Base-by-base conservation (phyloP, 2,329 filamentous ascomycete genomes). In the Cordyceps javanica region DNA sequence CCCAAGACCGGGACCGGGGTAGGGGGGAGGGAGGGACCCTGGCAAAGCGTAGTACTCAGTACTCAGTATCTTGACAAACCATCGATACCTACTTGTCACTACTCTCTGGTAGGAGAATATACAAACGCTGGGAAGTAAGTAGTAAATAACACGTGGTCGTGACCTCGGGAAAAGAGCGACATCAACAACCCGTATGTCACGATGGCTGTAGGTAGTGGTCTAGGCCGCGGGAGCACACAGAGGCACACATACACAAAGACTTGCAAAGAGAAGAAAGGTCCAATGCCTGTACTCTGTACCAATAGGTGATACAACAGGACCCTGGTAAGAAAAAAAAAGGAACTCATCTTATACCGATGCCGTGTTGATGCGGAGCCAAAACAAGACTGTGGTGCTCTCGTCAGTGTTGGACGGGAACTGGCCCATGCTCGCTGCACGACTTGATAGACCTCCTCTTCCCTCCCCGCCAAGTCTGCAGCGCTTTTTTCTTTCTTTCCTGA, bases 341-440 rank as follows among this genome's bases (percentile, higher is more conserved):
- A 32, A 9, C 32, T 23, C 19, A 19, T 38, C n/a, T 41, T 41
- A 21, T 41, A 41, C 32, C 19, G 11, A 46, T 51, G 44, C n/a
- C 48, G 48, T 53, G 48, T 48, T 46, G 28, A 42, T 56, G 54
- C 54, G 54, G 54, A 56, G 54, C 54, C 54, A 56, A 56, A 56
- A 49, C 45, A 56, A 56, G 26, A 26, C 28, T 36, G 36, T 36
- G 30, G 45, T 23, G 32, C 32, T 55, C 44, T 36, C n/a, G n/a
- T n/a, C n/a, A n/a, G n/a, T n/a, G 28, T 46, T 16, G 32, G 6
- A 41, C 38, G n/a, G n/a, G n/a, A n/a, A n/a, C 56, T 44, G 55
- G 45, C 55, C 55, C 46, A 57, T 57, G 55, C 55, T 57, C 26
- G 21, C 53, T 45, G 21, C 53, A 41, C 16, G 54, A 46, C 30